phyloP scores from a whole-genome alignment of 352 stramenopile genomes.

The Phytopythium boreale region DNA sequence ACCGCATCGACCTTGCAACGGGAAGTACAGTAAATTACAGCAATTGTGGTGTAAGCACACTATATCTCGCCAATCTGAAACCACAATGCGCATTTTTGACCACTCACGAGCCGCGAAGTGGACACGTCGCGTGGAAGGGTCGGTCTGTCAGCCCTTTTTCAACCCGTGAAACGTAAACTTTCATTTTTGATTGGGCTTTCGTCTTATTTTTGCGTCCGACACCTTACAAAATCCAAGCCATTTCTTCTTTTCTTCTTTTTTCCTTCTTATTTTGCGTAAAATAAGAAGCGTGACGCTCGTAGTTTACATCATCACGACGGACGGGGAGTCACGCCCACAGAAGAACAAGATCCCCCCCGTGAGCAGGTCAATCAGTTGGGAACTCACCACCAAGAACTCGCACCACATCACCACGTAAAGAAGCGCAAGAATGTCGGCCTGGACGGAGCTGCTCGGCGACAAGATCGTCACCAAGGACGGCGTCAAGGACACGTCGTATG shows the following conservation, averaged over 20 bases:
- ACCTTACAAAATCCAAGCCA: not conserved
- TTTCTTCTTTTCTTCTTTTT: not conserved
- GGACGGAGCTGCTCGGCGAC: slow-evolving; percentile 62
- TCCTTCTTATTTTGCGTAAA: not conserved
- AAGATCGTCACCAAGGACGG: slow-evolving; percentile 74
- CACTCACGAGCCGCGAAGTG: not conserved
- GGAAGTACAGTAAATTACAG: not conserved
- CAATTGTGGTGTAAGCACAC: not conserved
- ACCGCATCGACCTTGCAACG: no score
- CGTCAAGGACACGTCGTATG: slow-evolving; percentile 65
- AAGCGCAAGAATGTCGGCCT: slow-evolving; percentile 27
- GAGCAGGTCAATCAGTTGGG: not conserved
- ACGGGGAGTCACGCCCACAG: slow-evolving; percentile 1
- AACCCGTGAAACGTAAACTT: not conserved
- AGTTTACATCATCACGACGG: not conserved
- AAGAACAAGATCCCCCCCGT: not conserved
- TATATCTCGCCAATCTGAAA: no score
- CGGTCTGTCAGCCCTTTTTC: not conserved
- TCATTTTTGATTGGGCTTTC: not conserved
- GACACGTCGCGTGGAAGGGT: not conserved
- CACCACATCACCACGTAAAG: not conserved
- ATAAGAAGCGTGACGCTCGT: not conserved
- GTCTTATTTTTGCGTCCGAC: not conserved
- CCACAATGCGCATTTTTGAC: not conserved
- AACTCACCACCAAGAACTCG: not conserved